Evolutionary conservation across 768 basidiomycete species (phyloP), one percentile per base, ranked within the genome.

Genomic region (Suillus tomentosus): DNA sequence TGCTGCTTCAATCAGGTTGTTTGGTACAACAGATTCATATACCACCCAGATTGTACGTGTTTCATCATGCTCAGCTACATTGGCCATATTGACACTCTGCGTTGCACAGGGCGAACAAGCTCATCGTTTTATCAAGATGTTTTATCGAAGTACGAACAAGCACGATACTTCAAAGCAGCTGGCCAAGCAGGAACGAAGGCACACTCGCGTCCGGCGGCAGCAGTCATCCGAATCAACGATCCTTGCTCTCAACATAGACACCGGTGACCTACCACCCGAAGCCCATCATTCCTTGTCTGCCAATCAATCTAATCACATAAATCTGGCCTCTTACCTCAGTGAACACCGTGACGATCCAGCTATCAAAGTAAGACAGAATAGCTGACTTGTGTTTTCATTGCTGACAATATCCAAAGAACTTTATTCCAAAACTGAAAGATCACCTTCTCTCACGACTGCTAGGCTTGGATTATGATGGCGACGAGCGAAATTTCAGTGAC

Each of bases 1-100:
- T 48, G 60, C 48, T 0, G 3, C 15, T 0, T 66, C 67, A 0
- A 79, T 81, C 9, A 24, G 48, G 1, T 13, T 31, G 3, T 71
- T 72, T 27, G 79, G 81, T 0, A 78, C 78, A 2, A 77, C 74
- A 0, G 79, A 81, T 39, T 74, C 73, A 0, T 79, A 76, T 60
- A 68, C 70, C 3, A 79, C n/a, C 78, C 72, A 77, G 37, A 65
- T 67, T 2, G 80, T 80, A 62, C 2, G 73, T 67, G 8, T 15
- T 62, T n/a, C n/a, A n/a, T 62, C 10, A 34, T 53, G 1, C 2
- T 14, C 15, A 19, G 27, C 14, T 31, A 27, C 9, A 48, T 10
- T 42, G n/a, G 0, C 36, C 1, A 2, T 48, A 6, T 14, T 59
- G 17, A 34, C 13, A 57, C n/a, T 39, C 2, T 15, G 40, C n/a